These are phyloP conservation scores for Cercophora sp. DNA, from an alignment of 495 filamentous ascomycete genomes.

Conservation along the genomic window DNA sequence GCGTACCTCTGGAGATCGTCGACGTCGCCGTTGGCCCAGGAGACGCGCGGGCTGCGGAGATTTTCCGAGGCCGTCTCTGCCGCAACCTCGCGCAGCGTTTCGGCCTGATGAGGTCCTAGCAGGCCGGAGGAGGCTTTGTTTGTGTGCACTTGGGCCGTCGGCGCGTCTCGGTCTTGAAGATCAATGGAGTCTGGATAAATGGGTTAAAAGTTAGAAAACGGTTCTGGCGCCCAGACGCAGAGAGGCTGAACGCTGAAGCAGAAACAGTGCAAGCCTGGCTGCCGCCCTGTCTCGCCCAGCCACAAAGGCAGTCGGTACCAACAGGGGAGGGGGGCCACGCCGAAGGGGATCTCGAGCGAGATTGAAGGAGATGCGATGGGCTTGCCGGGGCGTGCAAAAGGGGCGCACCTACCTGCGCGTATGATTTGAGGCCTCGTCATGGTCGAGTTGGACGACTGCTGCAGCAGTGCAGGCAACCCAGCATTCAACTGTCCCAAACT, in stretches of 20 bases:
- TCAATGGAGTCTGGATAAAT: slow-evolving; percentile 79
- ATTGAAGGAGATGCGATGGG: slow-evolving; percentile 14
- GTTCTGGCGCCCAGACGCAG: slow-evolving; percentile 3
- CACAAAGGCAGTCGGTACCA: slow-evolving; percentile 15
- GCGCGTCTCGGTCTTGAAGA: slow-evolving; percentile 77
- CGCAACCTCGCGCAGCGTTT: slow-evolving; percentile 71
- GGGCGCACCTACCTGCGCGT: slow-evolving; percentile 60
- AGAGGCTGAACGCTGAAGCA: slow-evolving; percentile 14
- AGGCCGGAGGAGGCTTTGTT: slow-evolving; percentile 46
- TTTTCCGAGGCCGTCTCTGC: slow-evolving; percentile 68
- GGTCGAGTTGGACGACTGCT: slow-evolving; percentile 36
- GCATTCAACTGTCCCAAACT: no score
- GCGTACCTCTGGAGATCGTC: slow-evolving; percentile 48
- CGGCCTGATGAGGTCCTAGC: slow-evolving; percentile 77
- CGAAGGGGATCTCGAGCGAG: slow-evolving; percentile 20
- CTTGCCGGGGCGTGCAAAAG: no score
- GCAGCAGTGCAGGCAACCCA: no score
- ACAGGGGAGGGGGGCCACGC: slow-evolving; percentile 14
- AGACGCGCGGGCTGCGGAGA: slow-evolving; percentile 48
- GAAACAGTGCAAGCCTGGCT: slow-evolving; percentile 4
- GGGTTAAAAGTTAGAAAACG: slow-evolving; percentile 19
- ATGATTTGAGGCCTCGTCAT: slow-evolving; percentile 75
- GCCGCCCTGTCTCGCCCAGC: slow-evolving; percentile 20
- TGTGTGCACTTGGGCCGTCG: slow-evolving; percentile 75
- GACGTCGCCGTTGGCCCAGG: slow-evolving; percentile 46